phyloP scores from a whole-genome alignment of 768 basidiomycete species.

The Melanogaster broomeanus region DNA sequence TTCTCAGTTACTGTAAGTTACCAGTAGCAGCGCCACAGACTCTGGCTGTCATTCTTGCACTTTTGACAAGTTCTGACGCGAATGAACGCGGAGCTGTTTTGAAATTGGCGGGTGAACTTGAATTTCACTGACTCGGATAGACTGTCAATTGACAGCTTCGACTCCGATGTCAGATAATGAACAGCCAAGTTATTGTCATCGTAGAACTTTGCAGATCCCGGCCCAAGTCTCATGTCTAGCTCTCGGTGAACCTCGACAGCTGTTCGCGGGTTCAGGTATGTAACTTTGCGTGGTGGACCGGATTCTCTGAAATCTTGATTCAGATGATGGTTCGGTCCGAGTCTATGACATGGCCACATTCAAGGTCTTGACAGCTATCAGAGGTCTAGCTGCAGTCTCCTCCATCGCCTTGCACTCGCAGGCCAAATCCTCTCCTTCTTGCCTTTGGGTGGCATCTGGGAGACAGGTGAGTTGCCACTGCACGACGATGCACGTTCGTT shows the following conservation, averaged over 20 bases:
- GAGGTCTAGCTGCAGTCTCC: conserved; percentile 61
- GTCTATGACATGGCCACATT: conserved; percentile 60
- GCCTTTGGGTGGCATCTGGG: conserved; percentile 71
- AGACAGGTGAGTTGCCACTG: conserved; percentile 48
- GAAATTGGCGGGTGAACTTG: not conserved
- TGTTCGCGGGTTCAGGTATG: conserved; percentile 67
- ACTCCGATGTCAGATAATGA: conserved; percentile 5
- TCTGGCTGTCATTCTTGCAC: no score
- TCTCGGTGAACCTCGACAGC: conserved; percentile 46
- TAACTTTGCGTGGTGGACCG: not conserved
- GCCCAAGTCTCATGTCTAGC: conserved; percentile 55
- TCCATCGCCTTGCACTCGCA: conserved; percentile 53
- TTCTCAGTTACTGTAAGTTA: no score
- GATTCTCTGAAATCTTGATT: conserved; percentile 1
- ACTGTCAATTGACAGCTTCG: no score
- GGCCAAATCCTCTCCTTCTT: conserved; percentile 41
- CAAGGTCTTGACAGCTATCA: conserved; percentile 65
- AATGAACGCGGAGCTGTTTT: not conserved
- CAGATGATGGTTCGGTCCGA: conserved; percentile 72
- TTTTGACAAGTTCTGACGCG: no score
- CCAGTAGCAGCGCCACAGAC: no score
- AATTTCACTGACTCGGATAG: no score
- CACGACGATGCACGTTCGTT: not conserved
- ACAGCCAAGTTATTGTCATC: conserved; percentile 8
- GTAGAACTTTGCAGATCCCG: conserved; percentile 41